Evolutionary conservation across 2,329 filamentous ascomycete genomes (phyloP), one percentile per base, ranked within the genome.

Genomic region (Nigrograna mackinnonii): DNA sequence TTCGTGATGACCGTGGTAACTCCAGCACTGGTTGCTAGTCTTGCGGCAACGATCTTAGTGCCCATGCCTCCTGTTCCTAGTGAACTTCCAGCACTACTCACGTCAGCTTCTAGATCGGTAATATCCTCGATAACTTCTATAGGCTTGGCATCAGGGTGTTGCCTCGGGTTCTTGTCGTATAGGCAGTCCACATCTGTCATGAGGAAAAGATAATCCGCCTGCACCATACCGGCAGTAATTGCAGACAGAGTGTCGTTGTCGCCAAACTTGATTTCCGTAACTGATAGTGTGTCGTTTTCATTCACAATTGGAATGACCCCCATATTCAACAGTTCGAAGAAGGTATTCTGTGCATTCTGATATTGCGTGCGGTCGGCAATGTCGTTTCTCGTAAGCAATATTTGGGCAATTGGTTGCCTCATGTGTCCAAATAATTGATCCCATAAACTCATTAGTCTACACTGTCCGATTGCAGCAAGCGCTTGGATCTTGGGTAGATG

Each of bases 121-220:
- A 99, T 95, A 61, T 99, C 91, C 40, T 94, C 86, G 1, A 99
- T 91, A 1, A 96, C 87, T 61, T 95, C 87, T 45, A 99, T 97
- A 0, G 94, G 84, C 60, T 86, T 82, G 6, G 94, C 94, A 60
- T 96, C 87, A 0, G 90, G 84, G 58, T 95, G 78, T 2, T 83
- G 85, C 21, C 94, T 82, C 1, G 94, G 94, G 58, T 99, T 99
- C 70, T 92, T 94, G 69, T 95, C 91, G 69, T 99, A 99, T 11
- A 99, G 77, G 64, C 92, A 96, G 66, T 99, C 94, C 35, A 99
- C 94, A 64, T 99, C 94, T 1, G 94, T 99, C 94, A 99, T 97
- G 50, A 99, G 79, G 71, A 99, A 99, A 7, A 99, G 79, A 59
- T 96, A 89, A 62, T 99, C 91, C 37, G 94, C 94, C 60, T 96